Evolutionary conservation across 1,284 basidiomycete species (phyloP).

Genomic region (Cyathus pygmaeus): DNA sequence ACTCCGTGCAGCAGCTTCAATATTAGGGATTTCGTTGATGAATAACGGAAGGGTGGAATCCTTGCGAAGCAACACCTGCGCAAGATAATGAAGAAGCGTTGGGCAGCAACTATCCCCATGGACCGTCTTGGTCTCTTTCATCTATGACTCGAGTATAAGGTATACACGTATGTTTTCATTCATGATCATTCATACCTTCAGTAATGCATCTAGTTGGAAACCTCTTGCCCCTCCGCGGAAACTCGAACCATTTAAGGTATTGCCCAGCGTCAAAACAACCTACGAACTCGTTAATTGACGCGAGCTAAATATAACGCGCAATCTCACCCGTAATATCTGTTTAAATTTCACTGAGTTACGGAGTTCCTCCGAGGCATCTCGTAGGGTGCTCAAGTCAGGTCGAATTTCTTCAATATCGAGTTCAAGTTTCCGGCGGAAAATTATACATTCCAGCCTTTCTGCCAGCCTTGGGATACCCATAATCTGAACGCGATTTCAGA

Average conservation of each 20-base stretch:
- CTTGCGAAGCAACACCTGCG: slow-evolving; percentile 74
- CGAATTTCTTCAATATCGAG: slow-evolving; percentile 86
- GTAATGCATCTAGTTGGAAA: slow-evolving; percentile 83
- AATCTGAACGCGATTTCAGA: slow-evolving; percentile 59
- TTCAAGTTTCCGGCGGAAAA: slow-evolving; percentile 85
- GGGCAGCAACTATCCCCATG: slow-evolving; percentile 77
- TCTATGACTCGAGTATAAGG: slow-evolving; percentile 50
- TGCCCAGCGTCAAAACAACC: slow-evolving; percentile 83
- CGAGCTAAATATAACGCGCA: not conserved
- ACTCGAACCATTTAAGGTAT: slow-evolving; percentile 82
- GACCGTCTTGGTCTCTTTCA: slow-evolving; percentile 86
- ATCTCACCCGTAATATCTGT: slow-evolving; percentile 71
- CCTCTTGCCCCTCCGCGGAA: slow-evolving; percentile 87
- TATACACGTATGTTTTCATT: not conserved
- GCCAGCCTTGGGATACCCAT: slow-evolving; percentile 80
- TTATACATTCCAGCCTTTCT: slow-evolving; percentile 82
- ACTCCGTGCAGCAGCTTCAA: slow-evolving; percentile 88
- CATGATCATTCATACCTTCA: slow-evolving; percentile 66
- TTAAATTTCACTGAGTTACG: slow-evolving; percentile 76
- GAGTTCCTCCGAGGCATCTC: slow-evolving; percentile 80
- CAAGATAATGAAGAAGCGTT: slow-evolving; percentile 88
- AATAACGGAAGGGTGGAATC: slow-evolving; percentile 78
- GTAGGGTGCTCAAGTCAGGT: slow-evolving; percentile 83
- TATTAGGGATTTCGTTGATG: slow-evolving; percentile 82
- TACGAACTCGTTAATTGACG: slow-evolving; percentile 28